Evolutionary conservation across 371 early-diverging fungal genomes (phyloP).

Genomic region (Thermomucor indicae-seudaticae): DNA sequence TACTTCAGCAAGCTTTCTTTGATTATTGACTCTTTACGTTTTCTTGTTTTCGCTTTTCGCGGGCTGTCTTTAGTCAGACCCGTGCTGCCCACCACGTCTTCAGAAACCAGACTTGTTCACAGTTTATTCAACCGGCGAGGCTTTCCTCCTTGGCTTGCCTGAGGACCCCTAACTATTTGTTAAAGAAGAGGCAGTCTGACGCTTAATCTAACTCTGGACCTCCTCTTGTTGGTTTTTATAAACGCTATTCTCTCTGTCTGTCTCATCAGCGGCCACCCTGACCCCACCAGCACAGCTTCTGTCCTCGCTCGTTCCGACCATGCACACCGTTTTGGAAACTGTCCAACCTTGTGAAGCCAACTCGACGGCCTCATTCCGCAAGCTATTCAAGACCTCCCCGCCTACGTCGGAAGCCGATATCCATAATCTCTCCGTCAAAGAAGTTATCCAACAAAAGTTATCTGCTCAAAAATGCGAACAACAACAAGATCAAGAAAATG

Average conservation of each 20-base stretch:
- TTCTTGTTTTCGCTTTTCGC: slow-evolving; percentile 24
- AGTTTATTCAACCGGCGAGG: slow-evolving; percentile 63
- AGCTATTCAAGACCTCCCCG: slow-evolving; percentile 4
- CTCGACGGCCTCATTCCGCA: slow-evolving; percentile 5
- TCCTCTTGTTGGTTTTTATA: background rate
- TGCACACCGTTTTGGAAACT: slow-evolving; percentile 37
- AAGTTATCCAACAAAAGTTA: slow-evolving; percentile 29
- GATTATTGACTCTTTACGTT: slow-evolving; percentile 1
- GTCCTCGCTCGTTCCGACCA: slow-evolving; percentile 10
- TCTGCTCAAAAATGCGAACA: slow-evolving; percentile 46
- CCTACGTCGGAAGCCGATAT: slow-evolving; percentile 18
- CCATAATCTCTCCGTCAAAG: slow-evolving; percentile 23
- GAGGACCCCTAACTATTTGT: too few relatives aligned
- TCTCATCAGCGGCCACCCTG: slow-evolving; percentile 23
- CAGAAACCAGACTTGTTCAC: slow-evolving; percentile 59
- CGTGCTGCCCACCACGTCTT: slow-evolving; percentile 68
- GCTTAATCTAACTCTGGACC: background rate
- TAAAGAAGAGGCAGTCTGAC: too few relatives aligned
- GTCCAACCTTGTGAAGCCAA: slow-evolving; percentile 22
- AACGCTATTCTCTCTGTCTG: slow-evolving; percentile 2
- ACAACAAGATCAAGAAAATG: slow-evolving; percentile 73
- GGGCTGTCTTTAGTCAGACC: slow-evolving; percentile 44
- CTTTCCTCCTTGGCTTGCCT: slow-evolving; percentile 66
- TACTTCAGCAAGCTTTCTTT: slow-evolving; percentile 1
- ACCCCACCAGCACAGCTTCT: slow-evolving; percentile 8